Base-by-base conservation (phyloP, 768 basidiomycete species). In the Hemileccinum impolitum region DNA sequence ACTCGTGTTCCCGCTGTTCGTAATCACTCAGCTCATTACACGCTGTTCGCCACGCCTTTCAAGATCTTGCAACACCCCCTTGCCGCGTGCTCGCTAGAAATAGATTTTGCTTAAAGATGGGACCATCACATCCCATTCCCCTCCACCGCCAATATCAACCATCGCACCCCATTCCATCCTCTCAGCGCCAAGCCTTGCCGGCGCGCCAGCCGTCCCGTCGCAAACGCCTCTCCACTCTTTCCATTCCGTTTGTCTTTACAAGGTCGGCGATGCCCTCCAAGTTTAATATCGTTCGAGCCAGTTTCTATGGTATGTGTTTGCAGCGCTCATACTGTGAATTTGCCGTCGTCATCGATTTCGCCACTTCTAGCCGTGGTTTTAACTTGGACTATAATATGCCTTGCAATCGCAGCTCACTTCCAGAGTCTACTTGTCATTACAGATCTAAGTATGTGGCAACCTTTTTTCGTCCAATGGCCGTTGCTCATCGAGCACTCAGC, bases 331-430 rank as follows among this genome's bases (percentile, higher is more conserved):
- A 6, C 26, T 39, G 13, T 8, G 13, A 36, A 30, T 23, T 14
- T 39, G 36, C 34, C 26, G 15, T 60, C 40, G 37, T 59, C 42
- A 43, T 47, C 46, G 39, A 38, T 30, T 23, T 31, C 45, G 10
- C 11, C 14, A 0, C 17, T 23, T 23, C 17, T 49, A 91, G 89
- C 73, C 59, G 70, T 80, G 38, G 79, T 89, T 36, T 67, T 91
- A 43, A 66, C 84, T 51, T 91, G 87, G 77, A 87, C 87, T 18
- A 68, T 86, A 52, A 84, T 92, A 57, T 89, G 85, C 60, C 72
- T 92, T 53, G 87, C 80, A 51, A 84, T 92, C 71, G 86, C 87
- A 43, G 85, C 76, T 32, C 85, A 89, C 61, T 89, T 92, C 61
- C 81, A 87, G 65, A 73, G 72, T 47, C 75, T 89, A 30, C 70